Percentiles rank a stretch among this genome's conserved stretches.
Evolutionary conservation across 306 rosid species (phyloP).

Genomic region (Castanea sativa): DNA sequence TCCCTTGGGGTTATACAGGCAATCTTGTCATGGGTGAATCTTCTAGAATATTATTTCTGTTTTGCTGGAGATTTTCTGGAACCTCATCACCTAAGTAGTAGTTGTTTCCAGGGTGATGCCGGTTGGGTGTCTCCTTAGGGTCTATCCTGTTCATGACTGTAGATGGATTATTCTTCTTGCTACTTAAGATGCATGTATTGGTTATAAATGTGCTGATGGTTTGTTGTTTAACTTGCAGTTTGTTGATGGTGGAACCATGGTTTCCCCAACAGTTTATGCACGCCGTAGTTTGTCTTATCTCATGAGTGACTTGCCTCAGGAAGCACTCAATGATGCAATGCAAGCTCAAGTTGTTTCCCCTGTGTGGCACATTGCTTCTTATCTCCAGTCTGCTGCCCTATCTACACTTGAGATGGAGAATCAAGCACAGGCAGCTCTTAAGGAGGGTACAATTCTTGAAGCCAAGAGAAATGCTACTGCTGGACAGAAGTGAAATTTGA

Average conservation of each 20-base stretch:
- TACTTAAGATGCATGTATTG: not conserved
- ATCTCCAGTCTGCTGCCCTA: slow-evolving; percentile 73
- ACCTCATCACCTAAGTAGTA: not conserved
- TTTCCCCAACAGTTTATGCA: slow-evolving; percentile 69
- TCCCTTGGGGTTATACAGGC: slow-evolving; percentile 42
- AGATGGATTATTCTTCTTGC: not conserved
- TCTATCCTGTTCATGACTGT: not conserved
- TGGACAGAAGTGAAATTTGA: slow-evolving; percentile 51
- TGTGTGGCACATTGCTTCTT: slow-evolving; percentile 76
- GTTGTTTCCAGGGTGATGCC: not conserved
- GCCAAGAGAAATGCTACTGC: slow-evolving; percentile 46
- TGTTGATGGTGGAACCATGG: slow-evolving; percentile 70
- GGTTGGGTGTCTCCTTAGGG: not conserved
- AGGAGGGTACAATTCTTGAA: slow-evolving; percentile 64
- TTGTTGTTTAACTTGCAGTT: slow-evolving; percentile 42
- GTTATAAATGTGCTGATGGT: not conserved
- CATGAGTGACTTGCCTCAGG: slow-evolving; percentile 63
- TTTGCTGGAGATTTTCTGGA: not conserved
- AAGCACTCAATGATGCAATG: slow-evolving; percentile 71
- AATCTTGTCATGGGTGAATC: slow-evolving; percentile 20
- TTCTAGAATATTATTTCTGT: not conserved
- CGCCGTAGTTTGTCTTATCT: slow-evolving; percentile 72
- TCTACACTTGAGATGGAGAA: slow-evolving; percentile 57
- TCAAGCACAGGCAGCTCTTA: slow-evolving; percentile 64
- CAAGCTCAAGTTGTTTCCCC: slow-evolving; percentile 71